Evolutionary conservation across 768 basidiomycete species (phyloP), one percentile per base, ranked within the genome.

Genomic region (Tephrocybe sp.): DNA sequence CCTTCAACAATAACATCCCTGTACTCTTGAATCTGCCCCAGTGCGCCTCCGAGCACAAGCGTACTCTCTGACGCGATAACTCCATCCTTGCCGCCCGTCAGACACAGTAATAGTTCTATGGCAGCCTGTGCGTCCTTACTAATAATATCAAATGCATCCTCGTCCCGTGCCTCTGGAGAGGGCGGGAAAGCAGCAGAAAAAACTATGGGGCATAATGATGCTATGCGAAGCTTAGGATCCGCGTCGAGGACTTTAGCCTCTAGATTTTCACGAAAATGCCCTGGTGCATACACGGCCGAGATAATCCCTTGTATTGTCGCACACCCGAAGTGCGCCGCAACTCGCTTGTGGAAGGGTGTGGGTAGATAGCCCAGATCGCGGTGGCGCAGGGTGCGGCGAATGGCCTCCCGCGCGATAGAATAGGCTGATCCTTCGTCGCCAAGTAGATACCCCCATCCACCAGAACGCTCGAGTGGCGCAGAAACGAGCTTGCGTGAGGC

Each of bases 391-490:
- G 54, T 50, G 12, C 45, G 49, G n/a, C 63, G 57, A 5, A 66
- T 52, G 13, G 60, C 65, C 34, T 60, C 60, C 23, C 63, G 51
- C 5, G 62, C 62, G 26, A 66, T 65, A 6, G 36, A 53, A 33
- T 60, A 65, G 5, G 59, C 63, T 10, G 63, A 65, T 14, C 62
- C 63, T 55, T 63, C 63, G 43, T 66, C 62, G 17, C 62, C 63
- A 17, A 64, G 55, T 11, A 66, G 54, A 36, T 64, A 65, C 11
- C 62, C 65, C 65, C 62, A 64, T 8, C 63, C 62, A 12, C 62
- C 60, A 2, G 60, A 44, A 10, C 65, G 60, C 11, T 55, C 58
- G 2, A 61, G 6, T 5, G 62, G 56, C 1, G 35, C 20, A 26
- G 60, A 48, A 45, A 33, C 55, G 20, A 55, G 55, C 36, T 48